A percentile compares a stretch with the other conserved stretches of the same genome.
Conservation (phyloP, 1,284 basidiomycete species). For the Malassezia restricta region DNA sequence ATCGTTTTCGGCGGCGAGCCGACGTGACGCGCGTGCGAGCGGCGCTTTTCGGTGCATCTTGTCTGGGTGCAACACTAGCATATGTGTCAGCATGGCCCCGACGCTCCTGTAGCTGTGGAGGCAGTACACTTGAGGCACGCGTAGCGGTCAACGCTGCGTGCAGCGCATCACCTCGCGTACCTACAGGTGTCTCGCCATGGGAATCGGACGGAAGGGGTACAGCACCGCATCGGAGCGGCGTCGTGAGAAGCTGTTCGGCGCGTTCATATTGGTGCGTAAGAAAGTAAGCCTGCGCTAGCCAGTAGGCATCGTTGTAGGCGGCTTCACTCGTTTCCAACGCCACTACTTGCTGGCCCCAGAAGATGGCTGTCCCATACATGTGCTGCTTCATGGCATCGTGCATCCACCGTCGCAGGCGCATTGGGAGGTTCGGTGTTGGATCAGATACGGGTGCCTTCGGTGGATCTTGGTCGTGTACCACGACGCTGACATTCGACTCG, state of each 20-base stretch:
- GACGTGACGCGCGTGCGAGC: background rate
- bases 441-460: background rate
- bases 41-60: background rate
- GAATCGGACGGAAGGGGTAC: slow-evolving; percentile 8
- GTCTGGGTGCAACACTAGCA: background rate
- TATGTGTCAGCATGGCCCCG: background rate
- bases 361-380: slow-evolving; percentile 88
- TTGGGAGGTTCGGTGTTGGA: slow-evolving; percentile 9
- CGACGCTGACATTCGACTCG: slow-evolving; percentile 11
- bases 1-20: slow-evolving; percentile 8
- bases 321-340: slow-evolving; percentile 57
- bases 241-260: slow-evolving; percentile 76
- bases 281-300: slow-evolving; percentile 95
- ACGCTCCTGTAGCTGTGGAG: slow-evolving; percentile 22
- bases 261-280: slow-evolving; percentile 86
- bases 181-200: background rate
- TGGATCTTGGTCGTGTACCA: slow-evolving; percentile 4
- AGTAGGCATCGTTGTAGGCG: slow-evolving; percentile 66
- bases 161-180: slow-evolving; percentile 23
- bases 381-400: slow-evolving; percentile 97
- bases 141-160: slow-evolving; percentile 24
- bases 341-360: slow-evolving; percentile 94
- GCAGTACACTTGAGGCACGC: slow-evolving; percentile 21
- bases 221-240: slow-evolving; percentile 54
- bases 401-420: slow-evolving; percentile 84